A percentile compares a stretch with the other conserved stretches of the same genome.
Evolutionary conservation across 2,329 filamentous ascomycete genomes (phyloP).

Genomic region (Cladosporium sp.): DNA sequence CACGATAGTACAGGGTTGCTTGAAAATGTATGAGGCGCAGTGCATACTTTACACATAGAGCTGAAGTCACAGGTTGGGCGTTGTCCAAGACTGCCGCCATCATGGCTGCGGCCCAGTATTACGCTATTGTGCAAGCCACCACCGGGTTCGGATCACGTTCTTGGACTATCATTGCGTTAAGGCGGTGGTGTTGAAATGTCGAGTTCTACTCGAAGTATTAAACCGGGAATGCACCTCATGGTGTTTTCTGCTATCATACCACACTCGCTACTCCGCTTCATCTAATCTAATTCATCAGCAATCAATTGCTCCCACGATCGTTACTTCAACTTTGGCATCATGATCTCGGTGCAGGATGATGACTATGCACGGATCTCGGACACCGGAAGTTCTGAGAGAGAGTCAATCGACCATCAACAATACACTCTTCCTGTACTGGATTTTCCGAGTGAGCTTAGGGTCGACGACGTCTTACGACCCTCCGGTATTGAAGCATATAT

Average conservation of each 20-base stretch:
- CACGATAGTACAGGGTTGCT: background rate
- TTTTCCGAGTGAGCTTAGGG: slow-evolving; percentile 8
- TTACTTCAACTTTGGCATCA: background rate
- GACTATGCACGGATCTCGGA: background rate
- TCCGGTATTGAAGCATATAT: slow-evolving; percentile 12
- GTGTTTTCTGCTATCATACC: background rate
- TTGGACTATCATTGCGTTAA: background rate
- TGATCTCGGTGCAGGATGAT: background rate
- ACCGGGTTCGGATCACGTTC: background rate
- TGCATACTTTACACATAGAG: slow-evolving; percentile 10
- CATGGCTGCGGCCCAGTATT: background rate
- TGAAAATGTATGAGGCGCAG: background rate
- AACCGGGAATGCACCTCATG: background rate
- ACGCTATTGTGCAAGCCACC: slow-evolving; percentile 14
- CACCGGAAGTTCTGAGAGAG: background rate
- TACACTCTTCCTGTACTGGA: slow-evolving; percentile 6
- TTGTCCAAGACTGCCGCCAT: background rate
- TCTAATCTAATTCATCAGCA: background rate
- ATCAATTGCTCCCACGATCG: background rate
- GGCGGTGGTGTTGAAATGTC: background rate
- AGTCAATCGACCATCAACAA: background rate
- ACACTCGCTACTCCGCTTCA: background rate
- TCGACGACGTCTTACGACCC: slow-evolving; percentile 3
- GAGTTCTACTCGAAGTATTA: background rate
- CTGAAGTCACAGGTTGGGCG: background rate